Conservation (phyloP, 768 basidiomycete species). For the Udeniomyces megalosporus region DNA sequence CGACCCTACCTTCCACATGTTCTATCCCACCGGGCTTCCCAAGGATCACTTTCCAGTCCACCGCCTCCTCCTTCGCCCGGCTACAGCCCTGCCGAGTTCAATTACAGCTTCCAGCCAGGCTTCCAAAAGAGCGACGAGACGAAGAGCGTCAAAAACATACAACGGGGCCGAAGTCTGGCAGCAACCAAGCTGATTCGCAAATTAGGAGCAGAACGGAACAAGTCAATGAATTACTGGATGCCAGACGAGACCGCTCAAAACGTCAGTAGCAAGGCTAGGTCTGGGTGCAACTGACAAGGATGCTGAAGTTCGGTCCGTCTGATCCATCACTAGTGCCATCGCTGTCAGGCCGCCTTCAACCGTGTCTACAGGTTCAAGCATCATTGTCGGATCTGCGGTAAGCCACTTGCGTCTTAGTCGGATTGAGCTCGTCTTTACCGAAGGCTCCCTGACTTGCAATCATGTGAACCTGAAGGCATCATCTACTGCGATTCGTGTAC, state of each 20-base stretch:
- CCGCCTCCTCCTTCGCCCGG: not conserved
- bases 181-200: conserved; percentile 1
- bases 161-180: not conserved
- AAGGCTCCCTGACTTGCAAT: not conserved
- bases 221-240: conserved; percentile 97
- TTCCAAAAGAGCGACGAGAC: not conserved
- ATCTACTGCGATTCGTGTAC: conserved; percentile 97
- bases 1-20: not conserved
- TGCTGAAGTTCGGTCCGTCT: no score
- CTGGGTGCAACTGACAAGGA: conserved; percentile 53
- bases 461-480: conserved; percentile 32
- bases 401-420: conserved; percentile 18
- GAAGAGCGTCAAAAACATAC: not conserved
- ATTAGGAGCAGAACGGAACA: conserved; percentile 50
- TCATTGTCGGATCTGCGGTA: conserved; percentile 93
- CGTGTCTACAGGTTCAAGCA: conserved; percentile 85
- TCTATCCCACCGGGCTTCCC: not conserved
- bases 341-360: conserved; percentile 38
- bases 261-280: conserved; percentile 55
- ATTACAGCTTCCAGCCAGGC: not conserved
- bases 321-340: conserved; percentile 1
- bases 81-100: not conserved
- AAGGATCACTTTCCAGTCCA: not conserved
- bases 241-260: conserved; percentile 83
- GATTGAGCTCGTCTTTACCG: not conserved